Evolutionary conservation across 2,329 filamentous ascomycete species (phyloP).

Genomic region (Ophiocordyceps polyrhachis-furcata): DNA sequence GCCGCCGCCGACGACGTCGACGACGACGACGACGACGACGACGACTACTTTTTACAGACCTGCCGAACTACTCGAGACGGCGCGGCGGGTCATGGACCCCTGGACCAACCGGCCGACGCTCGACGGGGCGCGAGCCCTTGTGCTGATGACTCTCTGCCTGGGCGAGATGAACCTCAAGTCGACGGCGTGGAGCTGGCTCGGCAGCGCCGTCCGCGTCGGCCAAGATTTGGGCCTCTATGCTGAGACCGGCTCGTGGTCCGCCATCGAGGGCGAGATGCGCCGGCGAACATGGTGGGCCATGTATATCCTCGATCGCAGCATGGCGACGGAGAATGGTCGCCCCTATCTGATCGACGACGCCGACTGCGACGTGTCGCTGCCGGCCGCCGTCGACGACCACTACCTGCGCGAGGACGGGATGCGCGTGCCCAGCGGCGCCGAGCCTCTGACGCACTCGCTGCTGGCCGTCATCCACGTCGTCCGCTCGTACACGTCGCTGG

Average conservation of each 20-base stretch:
- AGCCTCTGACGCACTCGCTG: slow-evolving; percentile 49
- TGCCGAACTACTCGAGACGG: slow-evolving; percentile 50
- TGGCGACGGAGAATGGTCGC: slow-evolving; percentile 63
- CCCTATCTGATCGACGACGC: slow-evolving; percentile 70
- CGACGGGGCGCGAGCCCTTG: slow-evolving; percentile 52
- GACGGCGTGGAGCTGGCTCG: slow-evolving; percentile 72
- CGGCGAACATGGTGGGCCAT: slow-evolving; percentile 86
- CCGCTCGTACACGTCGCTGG: slow-evolving; percentile 55
- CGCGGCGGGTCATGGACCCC: slow-evolving; percentile 52
- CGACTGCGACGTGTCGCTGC: slow-evolving; percentile 72
- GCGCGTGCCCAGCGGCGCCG: slow-evolving; percentile 28
- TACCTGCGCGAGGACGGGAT: slow-evolving; percentile 44
- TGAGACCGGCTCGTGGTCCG: slow-evolving; percentile 53
- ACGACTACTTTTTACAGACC: slow-evolving; percentile 21
- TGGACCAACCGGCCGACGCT: slow-evolving; percentile 65
- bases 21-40: slow-evolving; percentile 18
- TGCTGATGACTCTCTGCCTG: slow-evolving; percentile 62
- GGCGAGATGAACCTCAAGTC: slow-evolving; percentile 76
- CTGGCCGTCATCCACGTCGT: slow-evolving; percentile 68
- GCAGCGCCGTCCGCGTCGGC: slow-evolving; percentile 56
- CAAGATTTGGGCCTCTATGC: slow-evolving; percentile 71
- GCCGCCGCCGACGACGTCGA: slow-evolving; percentile 17
- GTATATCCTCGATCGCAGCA: slow-evolving; percentile 69
- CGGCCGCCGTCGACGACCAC: slow-evolving; percentile 65
- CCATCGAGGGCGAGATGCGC: slow-evolving; percentile 70